A percentile compares a stretch with the other conserved stretches of the same genome.
Conservation (phyloP, 1,139 yeast species). For the Yamadazyma epiphylla region DNA sequence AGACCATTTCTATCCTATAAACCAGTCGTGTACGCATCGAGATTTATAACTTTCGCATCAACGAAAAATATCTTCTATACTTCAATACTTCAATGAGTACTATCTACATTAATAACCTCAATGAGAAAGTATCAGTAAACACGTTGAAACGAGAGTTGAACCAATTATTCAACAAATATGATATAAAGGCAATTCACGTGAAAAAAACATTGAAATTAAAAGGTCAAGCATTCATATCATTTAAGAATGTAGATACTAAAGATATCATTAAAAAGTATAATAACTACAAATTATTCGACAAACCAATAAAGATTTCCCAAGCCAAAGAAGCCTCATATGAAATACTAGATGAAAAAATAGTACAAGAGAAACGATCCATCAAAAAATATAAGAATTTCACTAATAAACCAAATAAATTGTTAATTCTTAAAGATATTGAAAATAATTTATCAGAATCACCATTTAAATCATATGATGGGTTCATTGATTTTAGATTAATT, state of each 20-base stretch:
- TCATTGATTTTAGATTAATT: constrained; percentile 63
- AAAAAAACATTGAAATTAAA: constrained; percentile 60
- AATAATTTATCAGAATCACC: constrained; percentile 22
- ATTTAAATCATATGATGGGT: constrained; percentile 55
- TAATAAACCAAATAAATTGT: constrained; percentile 54
- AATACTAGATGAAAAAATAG: constrained; percentile 5
- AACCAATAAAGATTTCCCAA: constrained; percentile 8
- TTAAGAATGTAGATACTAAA: constrained; percentile 43
- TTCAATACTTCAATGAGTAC: no score
- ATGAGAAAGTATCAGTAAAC: constrained; percentile 60
- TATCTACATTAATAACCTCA: constrained; percentile 63
- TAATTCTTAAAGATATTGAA: constrained; percentile 46
- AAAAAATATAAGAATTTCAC: constrained; percentile 21
- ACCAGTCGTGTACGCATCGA: no score
- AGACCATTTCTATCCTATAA: no score
- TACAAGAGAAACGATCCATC: constrained; percentile 9
- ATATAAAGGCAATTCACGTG: constrained; percentile 52
- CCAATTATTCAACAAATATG: constrained; percentile 42
- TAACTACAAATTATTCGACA: constrained; percentile 10
- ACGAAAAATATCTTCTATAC: no score
- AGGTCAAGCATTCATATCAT: constrained; percentile 84
- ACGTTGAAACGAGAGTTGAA: constrained; percentile 45
- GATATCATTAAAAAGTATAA: constrained; percentile 39
- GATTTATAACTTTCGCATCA: no score
- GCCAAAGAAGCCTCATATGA: constrained; percentile 13